Evolutionary conservation across 495 filamentous ascomycete genomes (phyloP).

Genomic region (Penicillium arizonense): DNA sequence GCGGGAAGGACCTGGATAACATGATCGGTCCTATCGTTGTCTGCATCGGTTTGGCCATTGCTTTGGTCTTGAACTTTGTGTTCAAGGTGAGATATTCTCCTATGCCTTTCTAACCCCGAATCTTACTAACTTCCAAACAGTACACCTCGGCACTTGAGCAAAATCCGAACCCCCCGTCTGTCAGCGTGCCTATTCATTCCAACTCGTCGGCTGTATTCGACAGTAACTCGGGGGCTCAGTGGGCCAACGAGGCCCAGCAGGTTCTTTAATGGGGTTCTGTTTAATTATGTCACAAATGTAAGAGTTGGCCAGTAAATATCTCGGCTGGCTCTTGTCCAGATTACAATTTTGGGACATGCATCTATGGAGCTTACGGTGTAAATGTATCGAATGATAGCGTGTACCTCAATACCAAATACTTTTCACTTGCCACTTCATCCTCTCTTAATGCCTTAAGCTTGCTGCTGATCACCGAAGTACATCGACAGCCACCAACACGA

Average conservation of each 20-base stretch:
- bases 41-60: conserved; percentile 72
- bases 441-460: too few relatives aligned
- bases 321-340: too few relatives aligned
- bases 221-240: conserved; percentile 11
- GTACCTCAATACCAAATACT: neutral
- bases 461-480: too few relatives aligned
- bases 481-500: too few relatives aligned
- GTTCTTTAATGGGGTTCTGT: conserved; percentile 12
- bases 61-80: conserved; percentile 82
- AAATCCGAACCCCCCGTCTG: conserved; percentile 12
- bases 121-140: conserved; percentile 22
- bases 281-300: neutral
- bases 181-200: conserved; percentile 6
- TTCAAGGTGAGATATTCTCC: conserved; percentile 57
- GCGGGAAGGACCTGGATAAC: conserved; percentile 91
- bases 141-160: conserved; percentile 36
- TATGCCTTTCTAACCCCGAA: neutral
- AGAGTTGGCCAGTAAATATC: too few relatives aligned
- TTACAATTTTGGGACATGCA: too few relatives aligned
- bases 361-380: too few relatives aligned
- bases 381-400: neutral
- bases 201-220: conserved; percentile 14
- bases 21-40: conserved; percentile 79
- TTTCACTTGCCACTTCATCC: neutral
- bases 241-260: conserved; percentile 20